Base-by-base conservation (phyloP, 495 filamentous ascomycete species). In the Aspergillus heteromorphus region DNA sequence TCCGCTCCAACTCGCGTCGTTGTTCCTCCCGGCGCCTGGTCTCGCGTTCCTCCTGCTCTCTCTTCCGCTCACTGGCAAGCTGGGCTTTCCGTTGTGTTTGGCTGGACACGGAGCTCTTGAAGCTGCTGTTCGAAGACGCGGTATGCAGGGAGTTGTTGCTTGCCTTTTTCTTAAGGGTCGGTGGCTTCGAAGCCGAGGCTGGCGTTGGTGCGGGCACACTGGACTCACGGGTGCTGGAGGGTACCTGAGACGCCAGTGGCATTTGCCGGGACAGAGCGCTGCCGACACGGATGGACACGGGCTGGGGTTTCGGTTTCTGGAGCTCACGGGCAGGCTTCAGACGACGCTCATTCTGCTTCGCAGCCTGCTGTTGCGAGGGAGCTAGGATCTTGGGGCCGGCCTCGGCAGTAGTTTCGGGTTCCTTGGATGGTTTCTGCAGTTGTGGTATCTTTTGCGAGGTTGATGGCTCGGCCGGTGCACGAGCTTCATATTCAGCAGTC, bases 201-300 rank as follows among this genome's bases (percentile, higher is more conserved):
- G 69, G 56, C 57, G 76, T 66, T 40, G 79, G 65, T 9, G 73
- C 63, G 13, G 79, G 72, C 0, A 70, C 65, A 49, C 80, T 72
- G 7, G 84, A 79, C 14, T 90, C 86, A 27, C 83, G 79, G 7
- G 81, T 69, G 21, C 67, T 79, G n/a, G 83, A 79, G 19, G 81
- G 72, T 6, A 85, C 66, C 4, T 79, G 70, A 16, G 82, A 85
- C 5, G 82, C 78, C 23, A 87, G 70, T 25, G 85, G 82, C 36
- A 85, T 84, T 25, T 83, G 83, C 36, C 89, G 87, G 19, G 85
- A 86, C 10, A 82, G 74, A 36, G 84, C 85, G 43, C 73, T 76
- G 38, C 87, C 85, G 23, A 96, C 85, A 27, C 86, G 82, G 56
- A 96, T 92, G 1, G 87, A 80, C 2, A 90, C 88, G 1, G 88